A percentile compares a stretch with the other conserved stretches of the same genome.
Evolutionary conservation across 2,329 filamentous ascomycete genomes (phyloP).

Genomic region (Sphaerulina musiva): DNA sequence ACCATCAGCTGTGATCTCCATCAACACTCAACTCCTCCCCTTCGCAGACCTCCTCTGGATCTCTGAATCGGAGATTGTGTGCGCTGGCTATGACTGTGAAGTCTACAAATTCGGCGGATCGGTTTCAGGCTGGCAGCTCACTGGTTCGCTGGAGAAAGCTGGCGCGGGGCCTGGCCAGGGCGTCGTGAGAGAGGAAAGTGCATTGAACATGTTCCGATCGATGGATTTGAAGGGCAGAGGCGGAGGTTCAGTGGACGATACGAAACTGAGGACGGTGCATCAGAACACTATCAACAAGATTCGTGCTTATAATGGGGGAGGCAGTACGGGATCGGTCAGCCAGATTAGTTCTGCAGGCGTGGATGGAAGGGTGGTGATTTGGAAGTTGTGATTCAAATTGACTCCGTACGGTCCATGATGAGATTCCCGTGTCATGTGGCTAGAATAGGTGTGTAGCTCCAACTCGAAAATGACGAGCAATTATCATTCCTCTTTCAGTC

Average conservation of each 20-base stretch:
- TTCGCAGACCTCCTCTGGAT: conserved; percentile 93
- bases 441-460: not conserved
- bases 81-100: conserved; percentile 82
- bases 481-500: too few species aligned
- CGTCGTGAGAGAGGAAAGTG: conserved; percentile 72
- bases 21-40: conserved; percentile 82
- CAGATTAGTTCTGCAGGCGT: conserved; percentile 68
- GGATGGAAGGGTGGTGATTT: conserved; percentile 45
- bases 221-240: conserved; percentile 96
- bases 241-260: conserved; percentile 64
- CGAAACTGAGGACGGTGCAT: conserved; percentile 88
- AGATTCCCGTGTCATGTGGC: not conserved
- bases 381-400: conserved; percentile 36
- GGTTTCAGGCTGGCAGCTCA: conserved; percentile 74
- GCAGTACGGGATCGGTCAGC: conserved; percentile 41
- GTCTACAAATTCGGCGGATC: conserved; percentile 81
- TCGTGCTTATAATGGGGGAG: conserved; percentile 63
- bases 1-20: conserved; percentile 79
- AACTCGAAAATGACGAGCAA: not conserved
- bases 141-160: conserved; percentile 68
- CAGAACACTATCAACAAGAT: conserved; percentile 93
- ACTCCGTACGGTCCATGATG: not conserved
- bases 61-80: conserved; percentile 85
- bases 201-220: conserved; percentile 95
- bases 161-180: conserved; percentile 29